These are phyloP conservation scores for Alternaria triticimaculans DNA, from an alignment of 2,329 filamentous ascomycete genomes.

Conservation along the genomic window DNA sequence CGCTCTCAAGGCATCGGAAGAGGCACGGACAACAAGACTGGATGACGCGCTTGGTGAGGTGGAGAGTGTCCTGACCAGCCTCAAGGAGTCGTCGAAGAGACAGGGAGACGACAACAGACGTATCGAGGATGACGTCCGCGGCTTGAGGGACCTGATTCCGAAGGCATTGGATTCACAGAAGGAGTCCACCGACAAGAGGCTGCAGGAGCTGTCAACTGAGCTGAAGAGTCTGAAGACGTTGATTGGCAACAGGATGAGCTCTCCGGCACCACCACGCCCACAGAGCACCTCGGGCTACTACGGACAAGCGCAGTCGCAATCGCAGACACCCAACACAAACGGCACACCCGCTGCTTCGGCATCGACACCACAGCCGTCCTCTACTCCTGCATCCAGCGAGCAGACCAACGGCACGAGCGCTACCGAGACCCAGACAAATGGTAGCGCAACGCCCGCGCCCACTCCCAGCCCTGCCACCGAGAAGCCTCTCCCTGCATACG, in stretches of 20 bases:
- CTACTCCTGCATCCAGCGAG: constrained; percentile 26
- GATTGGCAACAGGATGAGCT: constrained; percentile 67
- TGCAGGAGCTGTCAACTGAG: constrained; percentile 86
- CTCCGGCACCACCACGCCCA: constrained; percentile 34
- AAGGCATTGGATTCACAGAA: constrained; percentile 88
- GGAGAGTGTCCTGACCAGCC: constrained; percentile 78
- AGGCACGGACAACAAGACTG: constrained; percentile 80
- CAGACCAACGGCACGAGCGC: constrained; percentile 25
- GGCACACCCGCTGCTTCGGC: constrained; percentile 30
- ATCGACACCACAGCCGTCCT: constrained; percentile 20
- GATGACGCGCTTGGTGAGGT: constrained; percentile 84
- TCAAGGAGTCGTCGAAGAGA: constrained; percentile 80
- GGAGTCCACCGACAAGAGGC: constrained; percentile 77
- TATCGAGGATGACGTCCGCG: constrained; percentile 83
- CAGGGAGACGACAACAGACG: constrained; percentile 88
- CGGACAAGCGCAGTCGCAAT: constrained; percentile 24
- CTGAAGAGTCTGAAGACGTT: constrained; percentile 92
- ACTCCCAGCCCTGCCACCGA: constrained; percentile 35
- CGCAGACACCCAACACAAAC: constrained; percentile 36
- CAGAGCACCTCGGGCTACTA: constrained; percentile 35
- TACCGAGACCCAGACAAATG: constrained; percentile 30
- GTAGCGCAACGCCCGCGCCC: constrained; percentile 19
- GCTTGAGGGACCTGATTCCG: constrained; percentile 83
- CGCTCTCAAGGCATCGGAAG: constrained; percentile 83
- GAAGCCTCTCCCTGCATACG: constrained; percentile 42